phyloP scores from a whole-genome alignment of 2,329 filamentous ascomycete genomes.

The Xylaria sp. region DNA sequence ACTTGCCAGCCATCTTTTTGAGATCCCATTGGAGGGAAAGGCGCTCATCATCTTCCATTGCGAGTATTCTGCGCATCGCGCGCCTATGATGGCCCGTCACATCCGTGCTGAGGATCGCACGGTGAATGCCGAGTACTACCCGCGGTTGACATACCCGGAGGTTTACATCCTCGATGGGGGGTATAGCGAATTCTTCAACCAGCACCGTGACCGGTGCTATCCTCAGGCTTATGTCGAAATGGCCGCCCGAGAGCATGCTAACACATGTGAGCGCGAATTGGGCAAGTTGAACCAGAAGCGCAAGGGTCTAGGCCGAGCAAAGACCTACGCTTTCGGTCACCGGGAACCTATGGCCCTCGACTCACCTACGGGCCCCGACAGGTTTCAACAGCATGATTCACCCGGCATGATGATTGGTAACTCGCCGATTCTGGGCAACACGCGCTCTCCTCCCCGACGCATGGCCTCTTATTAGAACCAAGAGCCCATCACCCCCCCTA shows the following conservation, averaged over 20 bases:
- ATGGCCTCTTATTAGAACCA: constrained; percentile 68
- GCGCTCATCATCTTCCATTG: constrained; percentile 93
- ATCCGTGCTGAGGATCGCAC: constrained; percentile 87
- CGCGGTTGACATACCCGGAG: constrained; percentile 89
- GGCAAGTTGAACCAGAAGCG: constrained; percentile 85
- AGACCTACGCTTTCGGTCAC: constrained; percentile 94
- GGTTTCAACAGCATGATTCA: constrained; percentile 44
- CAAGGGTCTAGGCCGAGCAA: constrained; percentile 81
- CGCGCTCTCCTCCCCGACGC: constrained; percentile 59
- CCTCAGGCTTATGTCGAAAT: constrained; percentile 97
- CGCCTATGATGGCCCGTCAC: constrained; percentile 93
- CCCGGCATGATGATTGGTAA: constrained; percentile 49
- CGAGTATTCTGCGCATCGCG: constrained; percentile 96
- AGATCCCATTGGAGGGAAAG: constrained; percentile 64
- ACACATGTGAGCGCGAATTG: constrained; percentile 92
- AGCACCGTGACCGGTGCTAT: constrained; percentile 79
- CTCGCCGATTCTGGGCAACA: constrained; percentile 49
- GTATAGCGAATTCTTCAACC: constrained; percentile 88
- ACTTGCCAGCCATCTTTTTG: constrained; percentile 78
- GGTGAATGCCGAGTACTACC: constrained; percentile 83
- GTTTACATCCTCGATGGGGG: constrained; percentile 96
- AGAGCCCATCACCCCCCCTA: background rate
- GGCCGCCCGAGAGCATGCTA: constrained; percentile 87
- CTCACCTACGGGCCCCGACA: constrained; percentile 60
- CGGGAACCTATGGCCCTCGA: constrained; percentile 59